Conservation (phyloP, 805 yeast genomes). For the Nakazawaea anatomiae region DNA sequence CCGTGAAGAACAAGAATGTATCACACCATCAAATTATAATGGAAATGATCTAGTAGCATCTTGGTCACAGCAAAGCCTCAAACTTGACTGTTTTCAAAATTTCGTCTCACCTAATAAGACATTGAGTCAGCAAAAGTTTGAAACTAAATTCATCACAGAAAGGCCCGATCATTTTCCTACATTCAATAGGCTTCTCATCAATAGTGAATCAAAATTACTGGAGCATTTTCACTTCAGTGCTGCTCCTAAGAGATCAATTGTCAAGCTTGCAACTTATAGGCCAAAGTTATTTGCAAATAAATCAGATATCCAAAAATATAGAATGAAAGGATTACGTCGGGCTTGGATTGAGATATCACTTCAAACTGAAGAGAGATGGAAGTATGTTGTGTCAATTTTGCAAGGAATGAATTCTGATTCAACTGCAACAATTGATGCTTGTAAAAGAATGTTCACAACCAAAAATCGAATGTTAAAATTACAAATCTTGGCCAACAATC, state of each 20-base stretch:
- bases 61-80: no score
- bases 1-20: not conserved
- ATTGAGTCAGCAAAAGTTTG: not conserved
- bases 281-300: not conserved
- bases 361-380: conserved; percentile 1
- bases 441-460: not conserved
- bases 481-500: conserved; percentile 4
- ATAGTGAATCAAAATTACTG: not conserved
- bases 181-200: no score
- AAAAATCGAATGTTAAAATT: not conserved
- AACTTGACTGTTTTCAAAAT: no score
- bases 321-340: not conserved
- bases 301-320: not conserved
- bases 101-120: not conserved
- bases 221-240: not conserved
- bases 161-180: not conserved
- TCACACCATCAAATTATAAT: no score
- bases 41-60: no score
- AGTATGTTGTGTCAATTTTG: not conserved
- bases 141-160: not conserved
- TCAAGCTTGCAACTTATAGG: not conserved
- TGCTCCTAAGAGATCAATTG: not conserved
- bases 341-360: not conserved
- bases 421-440: not conserved
- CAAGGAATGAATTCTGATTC: not conserved